These are phyloP conservation scores for Staphylotrichum tortipilum DNA, from an alignment of 495 filamentous ascomycete genomes.

Conservation along the genomic window DNA sequence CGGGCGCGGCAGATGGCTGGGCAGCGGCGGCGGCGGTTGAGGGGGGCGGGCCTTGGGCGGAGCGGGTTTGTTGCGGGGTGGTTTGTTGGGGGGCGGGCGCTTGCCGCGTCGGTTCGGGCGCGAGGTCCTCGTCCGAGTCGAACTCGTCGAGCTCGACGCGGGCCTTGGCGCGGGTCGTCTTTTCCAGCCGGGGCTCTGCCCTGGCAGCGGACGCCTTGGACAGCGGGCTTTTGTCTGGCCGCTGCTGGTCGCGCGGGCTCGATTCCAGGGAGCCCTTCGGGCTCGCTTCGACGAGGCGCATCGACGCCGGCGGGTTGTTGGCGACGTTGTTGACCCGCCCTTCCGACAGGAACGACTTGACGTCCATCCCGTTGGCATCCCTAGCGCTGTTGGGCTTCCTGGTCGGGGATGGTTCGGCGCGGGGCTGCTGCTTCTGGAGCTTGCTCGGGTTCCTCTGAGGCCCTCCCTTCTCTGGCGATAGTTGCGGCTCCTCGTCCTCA, in stretches of 20 bases:
- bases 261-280: constrained; percentile 32
- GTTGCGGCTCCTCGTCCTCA: constrained; percentile 33
- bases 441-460: constrained; percentile 58
- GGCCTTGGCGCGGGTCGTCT: constrained; percentile 42
- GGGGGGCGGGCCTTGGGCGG: constrained; percentile 7
- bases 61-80: background rate
- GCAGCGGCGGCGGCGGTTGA: constrained; percentile 27
- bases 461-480: constrained; percentile 27
- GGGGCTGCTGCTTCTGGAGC: constrained; percentile 61
- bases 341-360: constrained; percentile 29
- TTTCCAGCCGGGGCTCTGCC: constrained; percentile 39
- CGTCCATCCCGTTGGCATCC: constrained; percentile 24
- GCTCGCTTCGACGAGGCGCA: constrained; percentile 55
- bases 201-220: constrained; percentile 22
- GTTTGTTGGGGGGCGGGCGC: constrained; percentile 8
- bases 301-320: constrained; percentile 42
- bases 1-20: constrained; percentile 18
- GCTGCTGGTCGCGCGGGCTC: constrained; percentile 28
- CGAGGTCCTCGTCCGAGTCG: constrained; percentile 37
- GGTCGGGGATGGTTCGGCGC: constrained; percentile 45
- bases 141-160: constrained; percentile 45
- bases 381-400: constrained; percentile 26
- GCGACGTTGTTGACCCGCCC: constrained; percentile 34
- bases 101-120: constrained; percentile 17
- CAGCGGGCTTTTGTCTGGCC: constrained; percentile 18